Base-by-base conservation (phyloP, 331 rosid species). In the Quercus tomentella region DNA sequence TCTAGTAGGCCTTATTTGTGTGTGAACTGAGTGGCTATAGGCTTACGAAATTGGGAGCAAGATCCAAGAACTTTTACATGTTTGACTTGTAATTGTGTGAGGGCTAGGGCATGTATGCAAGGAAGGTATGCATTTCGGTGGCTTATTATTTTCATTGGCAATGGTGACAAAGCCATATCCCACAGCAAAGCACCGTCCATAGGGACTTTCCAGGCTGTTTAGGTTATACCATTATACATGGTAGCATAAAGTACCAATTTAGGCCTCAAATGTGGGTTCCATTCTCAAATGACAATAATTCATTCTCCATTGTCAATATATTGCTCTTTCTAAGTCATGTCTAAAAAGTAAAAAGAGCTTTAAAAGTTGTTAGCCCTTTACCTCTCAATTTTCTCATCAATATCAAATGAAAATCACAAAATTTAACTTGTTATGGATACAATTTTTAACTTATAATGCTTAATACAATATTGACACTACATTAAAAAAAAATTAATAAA, bases 151-250 rank as follows among this genome's bases (percentile, higher is more conserved):
- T 81, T 80, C 76, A 77, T 77, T 31, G 54, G 81, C 73, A 70
- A 70, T 4, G 52, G 63, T 71, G 78, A 52, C 62, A 63, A 70
- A 54, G 49, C 76, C 18, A 74, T 18, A 72, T 79, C 58, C 77
- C 80, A 67, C 82, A 68, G 17, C 30, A 72, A 82, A 70, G 78
- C 54, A 55, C 81, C 83, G 77, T 80, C 87, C 83, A 65, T 25
- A 58, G 33, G n/a, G 26, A 55, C 80, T 86, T 86, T 86, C 80
- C 89, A 83, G 84, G 68, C 87, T 83, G 84, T 60, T 78, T 80
- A 0, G 5, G 26, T 37, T 7, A 37, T 37, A 7, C 45, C 45
- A 4, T 17, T 63, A 26, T 22, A 26, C 66, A 22, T 26, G 31
- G 54, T 49, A 74, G 17, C 75, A 69, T 41, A 77, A 52, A 57